phyloP scores from a whole-genome alignment of 345 rosid genomes.

The Durio zibethinus region DNA sequence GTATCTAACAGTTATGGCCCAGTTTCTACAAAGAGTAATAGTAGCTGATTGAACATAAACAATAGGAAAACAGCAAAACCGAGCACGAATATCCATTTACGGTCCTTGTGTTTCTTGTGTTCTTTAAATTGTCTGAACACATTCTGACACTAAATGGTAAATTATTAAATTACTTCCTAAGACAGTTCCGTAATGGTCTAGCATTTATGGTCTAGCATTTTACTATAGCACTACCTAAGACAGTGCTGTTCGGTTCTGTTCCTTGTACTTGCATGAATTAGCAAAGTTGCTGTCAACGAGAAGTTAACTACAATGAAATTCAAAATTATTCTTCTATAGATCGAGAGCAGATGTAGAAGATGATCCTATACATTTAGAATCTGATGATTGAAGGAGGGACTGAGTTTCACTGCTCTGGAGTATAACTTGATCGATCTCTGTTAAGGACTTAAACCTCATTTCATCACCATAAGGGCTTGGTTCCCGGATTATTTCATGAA shows the following conservation, averaged over 20 bases:
- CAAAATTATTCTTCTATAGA: not conserved
- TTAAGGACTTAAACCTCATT: slow-evolving; percentile 22
- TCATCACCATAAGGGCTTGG: slow-evolving; percentile 20
- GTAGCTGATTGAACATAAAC: too few species aligned
- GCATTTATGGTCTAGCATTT: not conserved
- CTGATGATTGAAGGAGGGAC: not conserved
- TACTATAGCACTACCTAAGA: not conserved
- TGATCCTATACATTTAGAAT: not conserved
- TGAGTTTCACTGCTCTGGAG: not conserved
- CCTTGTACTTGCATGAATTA: not conserved
- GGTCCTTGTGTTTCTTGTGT: too few species aligned
- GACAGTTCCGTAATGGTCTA: too few species aligned
- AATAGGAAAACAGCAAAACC: too few species aligned
- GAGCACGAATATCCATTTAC: too few species aligned
- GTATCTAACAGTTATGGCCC: not conserved
- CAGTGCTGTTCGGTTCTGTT: not conserved
- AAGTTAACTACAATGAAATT: not conserved
- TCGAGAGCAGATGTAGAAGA: slow-evolving; percentile 5
- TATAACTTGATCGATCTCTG: not conserved
- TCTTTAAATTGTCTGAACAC: too few species aligned
- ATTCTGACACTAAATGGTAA: too few species aligned
- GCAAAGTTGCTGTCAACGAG: not conserved
- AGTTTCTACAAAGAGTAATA: too few species aligned
- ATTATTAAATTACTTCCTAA: too few species aligned
- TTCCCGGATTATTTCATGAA: slow-evolving; percentile 22